Percentiles rank a stretch among this genome's conserved stretches.
phyloP scores from a whole-genome alignment of 139 green algal genomes.

The Micractinium conductrix region DNA sequence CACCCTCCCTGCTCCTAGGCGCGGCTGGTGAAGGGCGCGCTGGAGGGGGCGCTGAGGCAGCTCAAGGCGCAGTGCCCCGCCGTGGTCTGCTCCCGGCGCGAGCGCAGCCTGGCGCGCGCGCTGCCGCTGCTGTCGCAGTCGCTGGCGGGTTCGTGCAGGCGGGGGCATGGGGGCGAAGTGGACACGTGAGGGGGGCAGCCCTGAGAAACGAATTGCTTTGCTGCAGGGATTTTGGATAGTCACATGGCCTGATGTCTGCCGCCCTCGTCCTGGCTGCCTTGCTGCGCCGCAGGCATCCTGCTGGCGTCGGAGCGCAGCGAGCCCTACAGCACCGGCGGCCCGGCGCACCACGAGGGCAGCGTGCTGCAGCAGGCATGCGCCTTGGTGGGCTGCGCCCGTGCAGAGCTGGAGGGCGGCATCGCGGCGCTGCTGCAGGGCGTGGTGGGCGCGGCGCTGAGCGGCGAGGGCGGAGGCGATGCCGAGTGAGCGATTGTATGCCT shows the following conservation, averaged over 20 bases:
- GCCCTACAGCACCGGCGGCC: neutral
- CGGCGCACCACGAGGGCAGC: neutral
- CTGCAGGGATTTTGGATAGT: neutral
- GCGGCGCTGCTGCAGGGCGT: neutral
- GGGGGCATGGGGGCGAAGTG: too few species aligned
- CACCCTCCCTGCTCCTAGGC: neutral
- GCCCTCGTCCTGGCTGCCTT: neutral
- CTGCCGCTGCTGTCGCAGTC: slow-evolving; percentile 15
- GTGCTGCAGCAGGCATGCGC: slow-evolving; percentile 1
- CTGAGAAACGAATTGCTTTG: too few species aligned
- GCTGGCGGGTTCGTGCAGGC: neutral
- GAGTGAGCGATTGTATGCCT: too few species aligned
- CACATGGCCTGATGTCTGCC: neutral
- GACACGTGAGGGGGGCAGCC: too few species aligned
- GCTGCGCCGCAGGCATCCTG: slow-evolving; percentile 15
- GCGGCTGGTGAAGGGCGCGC: neutral
- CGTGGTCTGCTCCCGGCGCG: slow-evolving; percentile 3
- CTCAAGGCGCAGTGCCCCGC: slow-evolving; percentile 26
- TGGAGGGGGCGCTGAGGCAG: slow-evolving; percentile 3
- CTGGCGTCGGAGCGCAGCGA: neutral
- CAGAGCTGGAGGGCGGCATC: neutral
- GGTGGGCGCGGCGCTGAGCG: neutral
- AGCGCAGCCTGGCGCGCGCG: slow-evolving; percentile 21
- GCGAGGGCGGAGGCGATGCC: neutral
- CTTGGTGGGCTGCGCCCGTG: neutral